Evolutionary conservation across 2,329 filamentous ascomycete species (phyloP).

Genomic region (Aspergillus floridensis): DNA sequence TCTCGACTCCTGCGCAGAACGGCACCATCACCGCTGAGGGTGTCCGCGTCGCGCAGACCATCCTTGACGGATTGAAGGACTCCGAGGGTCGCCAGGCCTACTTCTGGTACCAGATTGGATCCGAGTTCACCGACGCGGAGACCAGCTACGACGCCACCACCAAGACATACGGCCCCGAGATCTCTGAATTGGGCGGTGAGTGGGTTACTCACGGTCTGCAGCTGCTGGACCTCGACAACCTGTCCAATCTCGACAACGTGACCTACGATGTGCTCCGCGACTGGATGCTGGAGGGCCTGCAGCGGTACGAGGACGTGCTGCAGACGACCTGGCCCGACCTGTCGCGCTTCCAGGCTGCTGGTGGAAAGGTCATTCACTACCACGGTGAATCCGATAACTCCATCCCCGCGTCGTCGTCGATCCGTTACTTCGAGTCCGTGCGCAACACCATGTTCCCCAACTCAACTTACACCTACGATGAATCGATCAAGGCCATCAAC

Average conservation of each 20-base stretch:
- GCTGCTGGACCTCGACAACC: slow-evolving; percentile 34
- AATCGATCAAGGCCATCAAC: slow-evolving; percentile 42
- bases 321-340: slow-evolving; percentile 57
- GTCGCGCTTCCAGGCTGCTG: slow-evolving; percentile 48
- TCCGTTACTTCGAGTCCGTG: slow-evolving; percentile 57
- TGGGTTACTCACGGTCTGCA: slow-evolving; percentile 34
- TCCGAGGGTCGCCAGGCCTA: slow-evolving; percentile 42
- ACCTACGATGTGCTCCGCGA: slow-evolving; percentile 57
- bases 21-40: slow-evolving; percentile 29
- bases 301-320: slow-evolving; percentile 50
- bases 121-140: slow-evolving; percentile 27
- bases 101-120: slow-evolving; percentile 33
- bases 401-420: slow-evolving; percentile 53
- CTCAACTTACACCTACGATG: slow-evolving; percentile 37
- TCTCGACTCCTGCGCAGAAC: slow-evolving; percentile 31
- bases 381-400: slow-evolving; percentile 57
- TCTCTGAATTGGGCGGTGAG: slow-evolving; percentile 38
- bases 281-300: slow-evolving; percentile 53
- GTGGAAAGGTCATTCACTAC: slow-evolving; percentile 58
- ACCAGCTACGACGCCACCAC: slow-evolving; percentile 30
- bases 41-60: slow-evolving; percentile 35
- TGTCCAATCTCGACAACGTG: slow-evolving; percentile 46
- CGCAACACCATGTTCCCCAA: slow-evolving; percentile 50
- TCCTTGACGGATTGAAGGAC: slow-evolving; percentile 43
- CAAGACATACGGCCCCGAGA: slow-evolving; percentile 28